A percentile compares a stretch with the other conserved stretches of the same genome.
Conservation (phyloP, 2,329 filamentous ascomycete genomes). For the Canariomyces notabilis region DNA sequence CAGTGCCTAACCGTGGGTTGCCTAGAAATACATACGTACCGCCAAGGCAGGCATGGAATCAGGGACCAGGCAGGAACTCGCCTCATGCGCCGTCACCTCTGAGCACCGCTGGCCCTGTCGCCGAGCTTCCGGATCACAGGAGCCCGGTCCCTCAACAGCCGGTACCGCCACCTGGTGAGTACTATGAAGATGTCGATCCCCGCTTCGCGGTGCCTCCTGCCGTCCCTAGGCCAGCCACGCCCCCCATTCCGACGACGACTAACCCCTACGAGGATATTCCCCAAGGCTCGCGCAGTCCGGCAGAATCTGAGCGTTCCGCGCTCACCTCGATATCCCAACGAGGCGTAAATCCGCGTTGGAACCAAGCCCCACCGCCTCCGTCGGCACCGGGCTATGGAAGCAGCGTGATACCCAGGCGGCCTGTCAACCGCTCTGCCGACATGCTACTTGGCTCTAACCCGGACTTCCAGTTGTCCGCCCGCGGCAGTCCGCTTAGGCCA, state of each 20-base stretch:
- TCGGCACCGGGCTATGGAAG: constrained; percentile 37
- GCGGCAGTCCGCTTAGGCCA: constrained; percentile 19
- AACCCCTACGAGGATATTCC: constrained; percentile 33
- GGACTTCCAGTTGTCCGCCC: constrained; percentile 69
- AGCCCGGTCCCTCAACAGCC: constrained; percentile 28
- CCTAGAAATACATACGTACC: constrained; percentile 50
- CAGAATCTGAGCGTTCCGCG: constrained; percentile 72
- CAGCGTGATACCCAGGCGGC: constrained; percentile 35
- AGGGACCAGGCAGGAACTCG: constrained; percentile 39
- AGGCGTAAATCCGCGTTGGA: constrained; percentile 84
- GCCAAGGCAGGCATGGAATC: constrained; percentile 53
- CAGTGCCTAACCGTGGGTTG: no score
- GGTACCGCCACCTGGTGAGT: constrained; percentile 41
- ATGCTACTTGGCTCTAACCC: constrained; percentile 74
- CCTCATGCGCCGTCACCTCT: constrained; percentile 44
- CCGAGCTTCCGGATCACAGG: constrained; percentile 34
- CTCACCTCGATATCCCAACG: constrained; percentile 91
- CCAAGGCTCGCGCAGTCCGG: constrained; percentile 60
- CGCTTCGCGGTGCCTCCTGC: constrained; percentile 60
- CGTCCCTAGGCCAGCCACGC: constrained; percentile 29
- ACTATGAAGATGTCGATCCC: constrained; percentile 93
- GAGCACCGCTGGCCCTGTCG: constrained; percentile 29
- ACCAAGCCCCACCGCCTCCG: constrained; percentile 47
- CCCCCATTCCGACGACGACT: constrained; percentile 25
- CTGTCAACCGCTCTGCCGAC: constrained; percentile 55